Evolutionary conservation across 225 moss, liverwort and hornwort species (phyloP).

Genomic region (Climacium dendroides): DNA sequence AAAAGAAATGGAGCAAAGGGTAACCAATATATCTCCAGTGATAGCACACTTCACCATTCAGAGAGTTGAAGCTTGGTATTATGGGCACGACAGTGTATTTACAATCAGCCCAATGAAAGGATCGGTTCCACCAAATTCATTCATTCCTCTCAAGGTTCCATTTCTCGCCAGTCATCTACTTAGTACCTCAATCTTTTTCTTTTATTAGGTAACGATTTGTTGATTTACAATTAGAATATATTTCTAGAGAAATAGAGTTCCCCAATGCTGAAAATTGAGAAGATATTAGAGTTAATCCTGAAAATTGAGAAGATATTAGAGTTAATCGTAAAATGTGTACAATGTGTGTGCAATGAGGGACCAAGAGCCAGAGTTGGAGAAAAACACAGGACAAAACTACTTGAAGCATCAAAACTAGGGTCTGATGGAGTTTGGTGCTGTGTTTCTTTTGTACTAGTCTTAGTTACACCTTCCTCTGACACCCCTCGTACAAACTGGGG

Average conservation of each 20-base stretch:
- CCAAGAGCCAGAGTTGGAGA: too few species aligned
- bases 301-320: too few species aligned
- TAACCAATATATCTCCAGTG: constrained; percentile 79
- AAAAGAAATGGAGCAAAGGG: constrained; percentile 61
- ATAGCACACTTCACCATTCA: constrained; percentile 64
- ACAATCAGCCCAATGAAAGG: constrained; percentile 70
- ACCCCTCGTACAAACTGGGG: too few species aligned
- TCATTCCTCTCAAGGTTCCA: constrained; percentile 63
- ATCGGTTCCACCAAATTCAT: constrained; percentile 59
- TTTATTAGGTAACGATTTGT: background rate
- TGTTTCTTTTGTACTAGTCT: too few species aligned
- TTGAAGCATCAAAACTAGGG: too few species aligned
- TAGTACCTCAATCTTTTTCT: background rate
- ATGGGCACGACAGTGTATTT: constrained; percentile 49
- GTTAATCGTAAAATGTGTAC: too few species aligned
- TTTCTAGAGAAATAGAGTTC: background rate
- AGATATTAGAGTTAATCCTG: too few species aligned
- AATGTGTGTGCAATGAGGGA: too few species aligned
- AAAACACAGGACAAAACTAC: too few species aligned
- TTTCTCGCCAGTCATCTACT: background rate
- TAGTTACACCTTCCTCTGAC: too few species aligned
- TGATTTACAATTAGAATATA: background rate
- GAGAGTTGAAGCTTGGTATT: constrained; percentile 53
- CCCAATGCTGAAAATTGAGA: background rate
- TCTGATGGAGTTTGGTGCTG: too few species aligned